Conservation (phyloP, 495 filamentous ascomycete species). For the Chaetomium cochliodes region DNA sequence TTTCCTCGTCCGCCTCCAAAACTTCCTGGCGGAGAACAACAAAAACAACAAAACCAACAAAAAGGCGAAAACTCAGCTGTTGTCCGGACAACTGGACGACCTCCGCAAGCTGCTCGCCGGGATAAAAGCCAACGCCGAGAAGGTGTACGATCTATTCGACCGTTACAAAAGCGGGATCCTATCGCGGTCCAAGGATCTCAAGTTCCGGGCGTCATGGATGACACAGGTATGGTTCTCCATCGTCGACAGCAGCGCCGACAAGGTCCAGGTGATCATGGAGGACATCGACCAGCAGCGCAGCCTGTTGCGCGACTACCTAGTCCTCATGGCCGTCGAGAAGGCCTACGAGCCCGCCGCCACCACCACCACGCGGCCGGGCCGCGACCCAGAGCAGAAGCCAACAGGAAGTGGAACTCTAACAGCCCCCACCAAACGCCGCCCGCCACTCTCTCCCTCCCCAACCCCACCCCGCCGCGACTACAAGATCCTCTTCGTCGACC, state of each 20-base stretch:
- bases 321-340: constrained; percentile 17
- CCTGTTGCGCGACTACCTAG: constrained; percentile 23
- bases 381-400: background rate
- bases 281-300: constrained; percentile 27
- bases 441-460: constrained; percentile 10
- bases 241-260: constrained; percentile 30
- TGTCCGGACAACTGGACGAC: constrained; percentile 20
- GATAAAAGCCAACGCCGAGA: constrained; percentile 24
- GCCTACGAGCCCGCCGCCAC: background rate
- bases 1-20: constrained; percentile 23
- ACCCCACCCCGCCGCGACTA: constrained; percentile 15
- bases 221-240: constrained; percentile 28
- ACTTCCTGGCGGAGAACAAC: constrained; percentile 15
- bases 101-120: constrained; percentile 20
- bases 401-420: background rate
- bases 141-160: constrained; percentile 32
- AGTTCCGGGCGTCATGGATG: constrained; percentile 25
- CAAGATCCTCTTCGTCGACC: constrained; percentile 33
- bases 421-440: background rate
- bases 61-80: background rate
- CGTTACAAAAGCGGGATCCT: constrained; percentile 32
- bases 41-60: background rate
- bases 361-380: background rate
- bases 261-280: constrained; percentile 30
- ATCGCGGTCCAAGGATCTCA: constrained; percentile 24